Evolutionary conservation across 129 eudicot species (phyloP).

Genomic region (Flaveria robusta): DNA sequence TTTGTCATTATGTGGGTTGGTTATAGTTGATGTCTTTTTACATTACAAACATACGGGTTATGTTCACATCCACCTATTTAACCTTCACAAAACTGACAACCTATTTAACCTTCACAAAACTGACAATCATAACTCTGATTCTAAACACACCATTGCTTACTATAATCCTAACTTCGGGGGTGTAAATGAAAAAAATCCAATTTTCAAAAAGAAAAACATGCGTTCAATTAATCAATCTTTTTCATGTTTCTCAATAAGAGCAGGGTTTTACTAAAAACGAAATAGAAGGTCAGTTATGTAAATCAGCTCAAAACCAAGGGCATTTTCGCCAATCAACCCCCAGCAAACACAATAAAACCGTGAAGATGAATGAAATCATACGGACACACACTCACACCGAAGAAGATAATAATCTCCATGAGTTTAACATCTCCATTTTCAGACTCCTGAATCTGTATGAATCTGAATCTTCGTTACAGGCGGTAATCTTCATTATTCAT

Average conservation of each 20-base stretch:
- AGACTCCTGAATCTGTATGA: conserved; percentile 9
- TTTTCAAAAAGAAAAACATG: conserved; percentile 16
- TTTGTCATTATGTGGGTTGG: too few relatives aligned
- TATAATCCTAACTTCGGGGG: neutral
- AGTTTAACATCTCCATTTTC: conserved; percentile 20
- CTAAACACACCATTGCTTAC: neutral
- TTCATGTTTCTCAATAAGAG: conserved; percentile 26
- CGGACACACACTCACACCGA: neutral
- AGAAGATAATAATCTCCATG: conserved; percentile 17
- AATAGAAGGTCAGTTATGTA: conserved; percentile 16
- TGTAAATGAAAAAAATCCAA: neutral
- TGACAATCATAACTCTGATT: too few relatives aligned
- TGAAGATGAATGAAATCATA: conserved; percentile 7
- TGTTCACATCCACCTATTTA: too few relatives aligned
- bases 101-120: too few relatives aligned
- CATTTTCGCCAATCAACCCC: conserved; percentile 17
- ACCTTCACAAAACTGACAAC: too few relatives aligned
- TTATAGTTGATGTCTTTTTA: too few relatives aligned
- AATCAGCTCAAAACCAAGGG: conserved; percentile 18
- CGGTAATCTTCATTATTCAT: conserved; percentile 9
- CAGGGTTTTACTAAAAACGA: conserved; percentile 29
- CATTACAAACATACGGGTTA: too few relatives aligned
- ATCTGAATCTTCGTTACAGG: neutral
- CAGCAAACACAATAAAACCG: conserved; percentile 23
- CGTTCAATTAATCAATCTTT: conserved; percentile 24